Conservation (phyloP, 805 yeast genomes). For the Saccharomycopsis oosterbeekiorum region DNA sequence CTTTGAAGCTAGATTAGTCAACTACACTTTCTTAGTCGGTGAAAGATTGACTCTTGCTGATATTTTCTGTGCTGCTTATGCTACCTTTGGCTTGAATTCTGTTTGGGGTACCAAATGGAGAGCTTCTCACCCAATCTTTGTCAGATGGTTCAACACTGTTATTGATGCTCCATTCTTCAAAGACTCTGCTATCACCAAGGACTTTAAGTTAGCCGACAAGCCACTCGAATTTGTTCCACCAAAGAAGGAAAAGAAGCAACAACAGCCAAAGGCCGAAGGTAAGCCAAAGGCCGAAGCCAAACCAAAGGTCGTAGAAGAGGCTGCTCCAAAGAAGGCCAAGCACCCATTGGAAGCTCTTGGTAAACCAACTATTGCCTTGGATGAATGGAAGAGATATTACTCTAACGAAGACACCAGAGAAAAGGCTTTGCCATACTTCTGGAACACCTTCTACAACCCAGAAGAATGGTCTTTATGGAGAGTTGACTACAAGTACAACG, state of each 20-base stretch:
- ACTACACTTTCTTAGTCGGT: slow-evolving; percentile 14
- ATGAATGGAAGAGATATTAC: slow-evolving; percentile 94
- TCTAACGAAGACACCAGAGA: slow-evolving; percentile 96
- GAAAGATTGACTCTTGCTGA: slow-evolving; percentile 15
- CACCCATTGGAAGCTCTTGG: slow-evolving; percentile 88
- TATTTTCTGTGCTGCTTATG: slow-evolving; percentile 3
- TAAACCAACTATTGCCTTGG: slow-evolving; percentile 57
- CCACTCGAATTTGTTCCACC: slow-evolving; percentile 39
- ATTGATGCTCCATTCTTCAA: slow-evolving; percentile 24
- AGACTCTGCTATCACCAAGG: slow-evolving; percentile 27
- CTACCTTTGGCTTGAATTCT: slow-evolving; percentile 42
- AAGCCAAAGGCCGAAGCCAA: slow-evolving; percentile 37
- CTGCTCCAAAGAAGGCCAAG: slow-evolving; percentile 65
- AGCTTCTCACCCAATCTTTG: slow-evolving; percentile 5
- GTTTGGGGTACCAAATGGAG: slow-evolving; percentile 30
- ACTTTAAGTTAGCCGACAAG: slow-evolving; percentile 50
- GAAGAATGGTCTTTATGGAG: slow-evolving; percentile 91
- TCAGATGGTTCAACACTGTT: slow-evolving; percentile 27
- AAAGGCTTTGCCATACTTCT: slow-evolving; percentile 94
- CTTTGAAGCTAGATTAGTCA: slow-evolving; percentile 9
- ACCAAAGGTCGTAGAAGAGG: slow-evolving; percentile 37
- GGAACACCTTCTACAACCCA: slow-evolving; percentile 82
- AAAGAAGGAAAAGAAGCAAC: slow-evolving; percentile 52
- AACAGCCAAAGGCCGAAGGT: slow-evolving; percentile 25
- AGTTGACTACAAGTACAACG: slow-evolving; percentile 96